A percentile compares a stretch with the other conserved stretches of the same genome.
phyloP scores from a whole-genome alignment of 164 flowering plant species.

The Malania oleifera region DNA sequence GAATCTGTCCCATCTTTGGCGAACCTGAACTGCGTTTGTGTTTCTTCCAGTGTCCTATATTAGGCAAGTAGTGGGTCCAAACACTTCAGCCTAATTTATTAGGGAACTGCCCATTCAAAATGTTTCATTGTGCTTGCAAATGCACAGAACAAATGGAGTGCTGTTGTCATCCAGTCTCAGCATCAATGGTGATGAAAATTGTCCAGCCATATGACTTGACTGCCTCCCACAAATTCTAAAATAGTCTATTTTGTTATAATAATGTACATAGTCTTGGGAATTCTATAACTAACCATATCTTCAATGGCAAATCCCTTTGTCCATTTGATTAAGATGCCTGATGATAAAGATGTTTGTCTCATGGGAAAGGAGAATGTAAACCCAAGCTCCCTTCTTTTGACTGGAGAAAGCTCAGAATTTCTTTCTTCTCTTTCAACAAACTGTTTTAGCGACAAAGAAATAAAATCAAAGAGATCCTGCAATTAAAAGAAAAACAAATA shows the following conservation, averaged over 20 bases:
- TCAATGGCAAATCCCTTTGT: conserved; percentile 77
- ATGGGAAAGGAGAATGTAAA: conserved; percentile 94
- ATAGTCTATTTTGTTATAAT: too few species aligned
- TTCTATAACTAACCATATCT: conserved; percentile 59
- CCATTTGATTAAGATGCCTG: conserved; percentile 82
- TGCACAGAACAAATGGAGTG: background rate
- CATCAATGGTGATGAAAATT: background rate
- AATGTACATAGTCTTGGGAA: too few species aligned
- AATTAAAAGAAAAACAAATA: conserved; percentile 14
- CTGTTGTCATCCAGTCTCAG: background rate
- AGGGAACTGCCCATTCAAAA: background rate
- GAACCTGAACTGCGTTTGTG: background rate
- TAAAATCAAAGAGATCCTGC: conserved; percentile 86
- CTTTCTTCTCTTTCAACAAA: conserved; percentile 61
- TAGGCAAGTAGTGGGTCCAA: too few species aligned
- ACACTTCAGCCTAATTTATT: background rate
- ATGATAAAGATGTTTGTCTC: conserved; percentile 62
- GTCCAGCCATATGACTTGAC: background rate
- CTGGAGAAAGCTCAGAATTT: conserved; percentile 24
- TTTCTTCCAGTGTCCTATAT: background rate
- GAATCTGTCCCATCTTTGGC: background rate
- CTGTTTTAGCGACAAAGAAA: conserved; percentile 55
- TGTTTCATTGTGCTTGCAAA: background rate
- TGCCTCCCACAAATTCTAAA: background rate
- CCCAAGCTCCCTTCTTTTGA: conserved; percentile 63